Conservation (phyloP, 2,329 filamentous ascomycete species). For the Fusarium sp. region DNA sequence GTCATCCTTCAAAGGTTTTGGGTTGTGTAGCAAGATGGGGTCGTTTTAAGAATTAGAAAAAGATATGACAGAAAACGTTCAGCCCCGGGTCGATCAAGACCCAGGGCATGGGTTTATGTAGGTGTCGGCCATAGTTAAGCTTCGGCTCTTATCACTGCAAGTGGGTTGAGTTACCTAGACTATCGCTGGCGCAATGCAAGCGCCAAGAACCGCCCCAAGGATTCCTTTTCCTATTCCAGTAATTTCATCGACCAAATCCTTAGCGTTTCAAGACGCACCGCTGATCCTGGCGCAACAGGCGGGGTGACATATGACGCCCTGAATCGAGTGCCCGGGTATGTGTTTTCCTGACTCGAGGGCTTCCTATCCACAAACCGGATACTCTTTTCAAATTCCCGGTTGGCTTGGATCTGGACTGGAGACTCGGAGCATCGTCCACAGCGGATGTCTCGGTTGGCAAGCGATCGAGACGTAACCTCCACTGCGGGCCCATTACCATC, state of each 20-base stretch:
- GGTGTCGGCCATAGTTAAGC: background rate
- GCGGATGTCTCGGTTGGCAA: background rate
- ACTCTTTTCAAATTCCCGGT: background rate
- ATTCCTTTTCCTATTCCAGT: background rate
- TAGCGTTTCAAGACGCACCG: background rate
- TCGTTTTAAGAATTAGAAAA: background rate
- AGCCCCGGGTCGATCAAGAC: background rate
- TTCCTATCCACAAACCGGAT: background rate
- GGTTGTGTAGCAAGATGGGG: no score
- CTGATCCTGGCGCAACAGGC: background rate
- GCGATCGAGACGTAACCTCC: background rate
- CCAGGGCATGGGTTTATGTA: background rate
- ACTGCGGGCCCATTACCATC: background rate
- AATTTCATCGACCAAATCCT: constrained; percentile 1
- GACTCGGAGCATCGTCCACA: background rate
- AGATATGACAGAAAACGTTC: background rate
- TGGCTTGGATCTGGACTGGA: background rate
- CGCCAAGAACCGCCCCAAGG: background rate
- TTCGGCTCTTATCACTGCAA: background rate
- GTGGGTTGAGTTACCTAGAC: background rate
- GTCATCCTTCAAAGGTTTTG: background rate
- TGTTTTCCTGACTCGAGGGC: background rate
- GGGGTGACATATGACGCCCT: background rate
- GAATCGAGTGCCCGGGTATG: background rate
- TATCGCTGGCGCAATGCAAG: background rate